Base-by-base conservation (phyloP, 306 rosid species). In the Prosopis cineraria region DNA sequence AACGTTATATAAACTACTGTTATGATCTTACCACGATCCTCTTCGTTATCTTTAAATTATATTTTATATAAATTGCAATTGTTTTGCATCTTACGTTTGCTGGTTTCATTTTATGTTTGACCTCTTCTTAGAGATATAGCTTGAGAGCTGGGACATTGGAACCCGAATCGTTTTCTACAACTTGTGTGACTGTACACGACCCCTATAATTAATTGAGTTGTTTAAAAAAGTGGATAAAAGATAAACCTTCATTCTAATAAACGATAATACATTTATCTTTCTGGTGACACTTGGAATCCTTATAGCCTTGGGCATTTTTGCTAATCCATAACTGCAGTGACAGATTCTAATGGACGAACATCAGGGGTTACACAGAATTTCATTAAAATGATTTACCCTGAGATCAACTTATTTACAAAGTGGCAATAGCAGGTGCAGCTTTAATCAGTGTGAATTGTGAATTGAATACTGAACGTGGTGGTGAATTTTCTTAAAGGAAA, bases 321-420 rank as follows among this genome's bases (percentile, higher is more conserved):
- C 33, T 48, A 73, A 69, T 71, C 13, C 16, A 19, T 68, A 22
- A 22, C 71, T 31, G 58, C 73, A 78, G 80, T 79, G 85, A 79
- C 87, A 94, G 96, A 88, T 92, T 85, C 91, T 94, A 72, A 92
- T 92, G 96, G 98, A 94, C 81, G 97, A 92, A 84, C 91, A 88
- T 69, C 91, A 84, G 83, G 89, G 91, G 37, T 73, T 91, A 50
- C 89, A 89, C 87, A 96, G 97, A 80, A 94, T 90, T 72, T 91
- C 94, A 0, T 89, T 90, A 63, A 94, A 96, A 55, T 89, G 85
- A 70, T 92, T 92, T 85, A 89, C 90, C 62, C 89, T 94, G 77
- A 93, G 88, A 65, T 90, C 97, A 74, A 90, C 92, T 72, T 89
- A 89, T 85, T 90, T 94, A 19, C 94, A 92, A 84, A 89, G 89